Conservation (phyloP, 306 rosid genomes). For the Acacia confusa region DNA sequence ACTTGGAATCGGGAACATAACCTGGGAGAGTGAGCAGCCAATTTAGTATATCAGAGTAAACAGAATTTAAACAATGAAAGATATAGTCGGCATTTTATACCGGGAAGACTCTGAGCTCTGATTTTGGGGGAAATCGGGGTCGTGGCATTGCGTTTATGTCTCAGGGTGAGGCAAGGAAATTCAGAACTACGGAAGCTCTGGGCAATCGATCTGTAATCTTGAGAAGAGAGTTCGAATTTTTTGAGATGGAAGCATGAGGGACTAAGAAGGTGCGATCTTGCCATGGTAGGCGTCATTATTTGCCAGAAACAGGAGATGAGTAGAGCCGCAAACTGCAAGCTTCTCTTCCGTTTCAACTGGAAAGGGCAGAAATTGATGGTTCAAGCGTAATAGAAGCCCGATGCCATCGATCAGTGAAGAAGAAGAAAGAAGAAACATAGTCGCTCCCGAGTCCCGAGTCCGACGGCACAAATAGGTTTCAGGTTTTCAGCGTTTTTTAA, state of each 20-base stretch:
- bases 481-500: too few species aligned
- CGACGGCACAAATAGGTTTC: too few species aligned
- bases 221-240: constrained; percentile 30
- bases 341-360: not conserved
- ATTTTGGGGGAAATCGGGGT: constrained; percentile 46
- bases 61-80: not conserved
- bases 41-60: not conserved
- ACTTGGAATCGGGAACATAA: constrained; percentile 66
- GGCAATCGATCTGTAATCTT: constrained; percentile 19
- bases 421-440: too few species aligned
- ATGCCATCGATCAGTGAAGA: too few species aligned
- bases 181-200: constrained; percentile 24
- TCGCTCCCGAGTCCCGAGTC: too few species aligned
- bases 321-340: not conserved
- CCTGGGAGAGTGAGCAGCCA: constrained; percentile 33
- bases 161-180: constrained; percentile 35
- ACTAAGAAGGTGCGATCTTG: constrained; percentile 22
- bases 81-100: constrained; percentile 25
- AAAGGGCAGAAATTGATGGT: not conserved
- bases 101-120: constrained; percentile 61
- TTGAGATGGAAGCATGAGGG: constrained; percentile 18
- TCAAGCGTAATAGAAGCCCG: not conserved
- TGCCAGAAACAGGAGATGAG: not conserved
- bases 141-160: constrained; percentile 34
- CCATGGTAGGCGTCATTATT: constrained; percentile 44